These are phyloP conservation scores for Fragilariopsis cylindrus DNA, from an alignment of 108 stramenopile genomes.

Conservation along the genomic window DNA sequence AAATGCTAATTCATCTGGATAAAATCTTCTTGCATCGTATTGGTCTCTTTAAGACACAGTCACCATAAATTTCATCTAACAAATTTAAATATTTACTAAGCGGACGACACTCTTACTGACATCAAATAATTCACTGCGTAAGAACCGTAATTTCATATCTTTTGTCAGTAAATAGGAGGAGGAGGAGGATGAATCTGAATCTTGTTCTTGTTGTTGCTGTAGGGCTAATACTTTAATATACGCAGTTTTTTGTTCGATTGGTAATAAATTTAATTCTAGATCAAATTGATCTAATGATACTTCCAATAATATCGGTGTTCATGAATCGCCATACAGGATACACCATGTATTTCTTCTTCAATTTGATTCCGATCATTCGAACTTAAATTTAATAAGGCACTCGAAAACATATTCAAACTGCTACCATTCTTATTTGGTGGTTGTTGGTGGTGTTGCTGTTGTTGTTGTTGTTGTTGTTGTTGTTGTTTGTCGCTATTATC, in stretches of 20 bases:
- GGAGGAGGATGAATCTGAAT: too few species aligned
- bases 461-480: too few species aligned
- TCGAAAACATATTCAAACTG: too few species aligned
- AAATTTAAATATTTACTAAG: conserved; percentile 25
- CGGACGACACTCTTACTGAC: conserved; percentile 28
- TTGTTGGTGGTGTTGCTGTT: too few species aligned
- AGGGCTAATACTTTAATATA: too few species aligned
- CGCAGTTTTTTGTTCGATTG: too few species aligned
- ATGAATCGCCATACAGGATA: neutral
- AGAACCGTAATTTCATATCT: conserved; percentile 29
- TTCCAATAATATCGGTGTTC: neutral
- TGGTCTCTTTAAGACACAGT: conserved; percentile 7
- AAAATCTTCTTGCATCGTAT: conserved; percentile 8
- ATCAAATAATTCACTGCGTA: conserved; percentile 41
- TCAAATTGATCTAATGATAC: neutral
- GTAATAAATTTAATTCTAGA: neutral
- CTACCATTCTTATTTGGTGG: too few species aligned
- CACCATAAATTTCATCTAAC: conserved; percentile 42
- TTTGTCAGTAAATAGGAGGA: neutral
- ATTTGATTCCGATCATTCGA: conserved; percentile 4
- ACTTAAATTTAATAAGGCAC: too few species aligned
- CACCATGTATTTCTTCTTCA: conserved; percentile 14
- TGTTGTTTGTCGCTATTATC: too few species aligned
- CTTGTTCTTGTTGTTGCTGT: too few species aligned
- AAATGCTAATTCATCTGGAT: neutral